These are phyloP conservation scores for Tolypocladium amazonense DNA, from an alignment of 2,329 filamentous ascomycete genomes.

Conservation along the genomic window DNA sequence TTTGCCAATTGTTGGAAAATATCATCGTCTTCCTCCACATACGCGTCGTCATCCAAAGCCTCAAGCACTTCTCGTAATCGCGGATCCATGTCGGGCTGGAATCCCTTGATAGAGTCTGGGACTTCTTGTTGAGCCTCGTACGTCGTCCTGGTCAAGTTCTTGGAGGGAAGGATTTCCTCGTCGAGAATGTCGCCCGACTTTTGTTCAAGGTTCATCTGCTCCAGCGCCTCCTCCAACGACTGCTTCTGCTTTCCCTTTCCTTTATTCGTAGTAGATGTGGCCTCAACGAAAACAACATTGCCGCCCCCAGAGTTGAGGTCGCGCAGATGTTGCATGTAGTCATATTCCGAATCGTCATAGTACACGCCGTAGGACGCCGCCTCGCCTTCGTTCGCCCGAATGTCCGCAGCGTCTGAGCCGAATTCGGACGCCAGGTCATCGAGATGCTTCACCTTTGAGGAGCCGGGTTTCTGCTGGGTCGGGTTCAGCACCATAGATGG, in stretches of 20 bases:
- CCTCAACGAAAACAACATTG: constrained; percentile 75
- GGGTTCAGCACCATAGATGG: constrained; percentile 85
- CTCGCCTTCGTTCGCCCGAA: constrained; percentile 88
- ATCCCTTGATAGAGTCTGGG: constrained; percentile 82
- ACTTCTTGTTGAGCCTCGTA: constrained; percentile 92
- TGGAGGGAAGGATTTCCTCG: constrained; percentile 66
- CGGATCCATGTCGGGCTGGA: constrained; percentile 97
- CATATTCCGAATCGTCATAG: constrained; percentile 90
- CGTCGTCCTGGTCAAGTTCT: constrained; percentile 63
- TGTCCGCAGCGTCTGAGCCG: constrained; percentile 49
- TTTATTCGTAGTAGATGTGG: constrained; percentile 52
- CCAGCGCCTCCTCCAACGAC: constrained; percentile 73
- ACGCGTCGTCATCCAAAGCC: constrained; percentile 90
- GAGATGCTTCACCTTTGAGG: constrained; percentile 50
- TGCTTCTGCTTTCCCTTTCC: constrained; percentile 65
- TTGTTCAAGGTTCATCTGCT: constrained; percentile 46
- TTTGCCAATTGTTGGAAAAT: constrained; percentile 69
- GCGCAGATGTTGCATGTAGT: constrained; percentile 98
- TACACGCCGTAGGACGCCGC: constrained; percentile 89
- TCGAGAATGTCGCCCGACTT: constrained; percentile 52
- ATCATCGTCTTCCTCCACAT: constrained; percentile 81
- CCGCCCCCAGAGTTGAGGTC: constrained; percentile 69
- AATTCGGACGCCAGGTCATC: constrained; percentile 70
- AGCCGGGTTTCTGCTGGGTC: constrained; percentile 30
- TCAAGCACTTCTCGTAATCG: constrained; percentile 82